Conservation (phyloP, 805 yeast genomes). For the Cyberlindnera xishuangbannaensis region DNA sequence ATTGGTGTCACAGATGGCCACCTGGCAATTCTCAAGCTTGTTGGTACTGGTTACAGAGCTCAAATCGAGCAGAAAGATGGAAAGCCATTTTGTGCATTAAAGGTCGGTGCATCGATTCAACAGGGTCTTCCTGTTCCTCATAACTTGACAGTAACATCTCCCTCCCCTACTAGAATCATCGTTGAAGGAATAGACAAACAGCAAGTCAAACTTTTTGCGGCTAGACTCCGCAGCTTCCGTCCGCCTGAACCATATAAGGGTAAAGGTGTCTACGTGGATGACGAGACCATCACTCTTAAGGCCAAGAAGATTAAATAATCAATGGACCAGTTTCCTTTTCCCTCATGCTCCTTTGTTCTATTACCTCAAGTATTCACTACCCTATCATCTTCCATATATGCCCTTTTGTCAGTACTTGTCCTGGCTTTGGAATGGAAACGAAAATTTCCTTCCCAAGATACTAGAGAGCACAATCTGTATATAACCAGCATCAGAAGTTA, state of each 20-base stretch:
- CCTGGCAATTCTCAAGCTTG: slow-evolving; percentile 75
- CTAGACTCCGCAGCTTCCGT: slow-evolving; percentile 74
- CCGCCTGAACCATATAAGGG: slow-evolving; percentile 99
- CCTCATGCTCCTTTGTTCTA: no score
- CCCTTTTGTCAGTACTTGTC: no score
- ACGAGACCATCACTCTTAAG: slow-evolving; percentile 86
- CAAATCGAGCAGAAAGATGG: slow-evolving; percentile 52
- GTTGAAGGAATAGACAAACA: slow-evolving; percentile 87
- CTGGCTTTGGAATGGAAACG: no score
- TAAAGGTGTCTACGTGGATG: slow-evolving; percentile 90
- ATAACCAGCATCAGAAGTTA: no score
- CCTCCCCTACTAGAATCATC: slow-evolving; percentile 79
- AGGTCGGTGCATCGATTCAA: slow-evolving; percentile 82
- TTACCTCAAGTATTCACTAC: no score
- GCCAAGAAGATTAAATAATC: slow-evolving; percentile 87
- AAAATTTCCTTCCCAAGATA: no score
- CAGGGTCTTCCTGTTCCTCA: slow-evolving; percentile 75
- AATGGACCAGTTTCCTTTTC: no score
- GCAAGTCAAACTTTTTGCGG: slow-evolving; percentile 83
- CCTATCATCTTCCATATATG: no score
- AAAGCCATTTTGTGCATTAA: slow-evolving; percentile 57
- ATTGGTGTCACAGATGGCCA: slow-evolving; percentile 94
- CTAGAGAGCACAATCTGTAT: no score
- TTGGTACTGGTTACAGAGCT: slow-evolving; percentile 97
- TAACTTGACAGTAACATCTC: slow-evolving; percentile 67